Percentiles rank a stretch among this genome's conserved stretches.
phyloP scores from a whole-genome alignment of 208 protist genomes.

The Wallacemonas sp. region DNA sequence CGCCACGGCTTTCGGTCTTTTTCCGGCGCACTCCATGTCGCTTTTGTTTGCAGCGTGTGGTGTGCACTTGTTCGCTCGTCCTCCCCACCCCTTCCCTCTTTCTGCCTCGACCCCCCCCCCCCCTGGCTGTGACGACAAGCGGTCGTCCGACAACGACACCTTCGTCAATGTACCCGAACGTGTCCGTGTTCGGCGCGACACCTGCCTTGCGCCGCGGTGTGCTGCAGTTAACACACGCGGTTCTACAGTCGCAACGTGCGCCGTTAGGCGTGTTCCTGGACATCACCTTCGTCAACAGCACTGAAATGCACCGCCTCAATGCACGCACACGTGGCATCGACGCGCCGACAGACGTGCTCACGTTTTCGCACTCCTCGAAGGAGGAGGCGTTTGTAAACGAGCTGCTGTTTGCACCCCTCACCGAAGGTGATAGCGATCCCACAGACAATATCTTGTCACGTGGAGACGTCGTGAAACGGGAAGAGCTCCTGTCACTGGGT shows the following conservation, averaged over 20 bases:
- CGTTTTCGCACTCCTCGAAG: conserved; percentile 37
- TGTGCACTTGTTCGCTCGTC: neutral
- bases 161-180: conserved; percentile 18
- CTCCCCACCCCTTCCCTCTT: neutral
- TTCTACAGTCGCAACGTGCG: conserved; percentile 41
- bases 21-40: too few species aligned
- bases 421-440: neutral
- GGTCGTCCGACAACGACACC: neutral
- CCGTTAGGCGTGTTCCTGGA: conserved; percentile 43
- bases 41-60: neutral
- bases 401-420: conserved; percentile 34
- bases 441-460: neutral
- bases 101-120: neutral
- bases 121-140: too few species aligned
- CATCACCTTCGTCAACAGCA: conserved; percentile 38
- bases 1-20: too few species aligned
- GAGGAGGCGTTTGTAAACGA: conserved; percentile 25
- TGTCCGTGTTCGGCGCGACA: conserved; percentile 39
- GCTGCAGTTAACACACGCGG: conserved; percentile 23
- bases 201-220: conserved; percentile 28
- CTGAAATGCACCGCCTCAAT: conserved; percentile 62
- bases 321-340: conserved; percentile 32
- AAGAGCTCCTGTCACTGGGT: conserved; percentile 50
- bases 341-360: conserved; percentile 76
- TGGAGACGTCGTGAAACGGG: neutral